Evolutionary conservation across 2,329 filamentous ascomycete species (phyloP), one percentile per base, ranked within the genome.

Genomic region (Botrytis aclada): DNA sequence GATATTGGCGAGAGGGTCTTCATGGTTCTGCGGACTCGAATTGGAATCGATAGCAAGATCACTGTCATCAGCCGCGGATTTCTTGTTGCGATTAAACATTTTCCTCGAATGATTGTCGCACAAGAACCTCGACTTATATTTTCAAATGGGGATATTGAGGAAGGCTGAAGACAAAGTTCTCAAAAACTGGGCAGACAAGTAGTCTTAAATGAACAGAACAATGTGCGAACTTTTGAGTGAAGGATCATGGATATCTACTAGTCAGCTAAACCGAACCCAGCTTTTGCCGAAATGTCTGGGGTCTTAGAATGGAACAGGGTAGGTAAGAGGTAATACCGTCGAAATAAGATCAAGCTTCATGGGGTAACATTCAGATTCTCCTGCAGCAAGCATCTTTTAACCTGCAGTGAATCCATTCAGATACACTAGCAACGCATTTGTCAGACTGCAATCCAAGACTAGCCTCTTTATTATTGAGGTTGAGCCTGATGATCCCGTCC

Each of bases 31-130:
- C 64, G 56, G 8, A 64, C 73, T 72, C 25, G 41, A 47, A 18
- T 69, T 71, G n/a, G 72, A 71, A 47, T 70, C 39, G 39, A 62
- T 67, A 18, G 72, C 32, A 25, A 69, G 47, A 37, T 69, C 37
- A 56, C 56, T 69, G 43, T 61, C 56, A n/a, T 64, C 63, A 10
- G 70, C 74, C 22, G 51, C 60, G 10, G 47, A 20, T 20, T 69
- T 63, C 8, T 77, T 77, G 37, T 70, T 74, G 41, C 67, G 69
- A 34, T 74, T 71, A 54, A 76, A 74, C 75, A 76, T 75, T 43
- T 43, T 62, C 25, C 20, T 34, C 16, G 22, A 72, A 14, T 10
- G 39, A 39, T 34, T 16, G 61, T 34, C 29, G 67, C 54, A 63
- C 54, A 45, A 60, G 41, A 16, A 37, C 25, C 37, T 45, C n/a